These are phyloP conservation scores for Nicotiana attenuata DNA, from an alignment of 257 asterid genomes.

Conservation along the genomic window DNA sequence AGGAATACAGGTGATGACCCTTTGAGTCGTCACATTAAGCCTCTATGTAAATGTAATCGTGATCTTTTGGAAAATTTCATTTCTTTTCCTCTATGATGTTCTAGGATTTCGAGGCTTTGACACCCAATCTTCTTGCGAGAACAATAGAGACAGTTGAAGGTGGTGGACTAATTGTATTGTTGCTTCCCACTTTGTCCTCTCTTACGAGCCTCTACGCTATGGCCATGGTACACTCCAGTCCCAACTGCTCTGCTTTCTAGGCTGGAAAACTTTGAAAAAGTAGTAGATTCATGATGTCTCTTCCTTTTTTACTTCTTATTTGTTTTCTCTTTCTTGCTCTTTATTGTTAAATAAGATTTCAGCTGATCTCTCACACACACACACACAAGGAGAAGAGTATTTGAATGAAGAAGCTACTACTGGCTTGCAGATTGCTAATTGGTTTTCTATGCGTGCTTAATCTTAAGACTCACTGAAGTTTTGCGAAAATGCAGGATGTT, in stretches of 20 bases:
- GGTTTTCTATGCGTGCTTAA: conserved; percentile 1
- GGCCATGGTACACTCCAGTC: conserved; percentile 62
- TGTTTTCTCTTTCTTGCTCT: not conserved
- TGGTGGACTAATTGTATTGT: conserved; percentile 86
- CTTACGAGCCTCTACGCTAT: conserved; percentile 87
- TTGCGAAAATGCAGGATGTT: conserved; percentile 56
- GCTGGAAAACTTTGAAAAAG: not conserved
- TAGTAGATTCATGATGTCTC: not conserved
- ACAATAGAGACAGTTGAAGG: conserved; percentile 99
- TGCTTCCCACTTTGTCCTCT: conserved; percentile 81
- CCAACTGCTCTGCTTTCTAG: not conserved
- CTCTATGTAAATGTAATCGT: not conserved
- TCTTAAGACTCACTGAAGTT: not conserved
- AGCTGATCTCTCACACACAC: not conserved
- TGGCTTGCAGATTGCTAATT: not conserved
- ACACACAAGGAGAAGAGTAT: not conserved
- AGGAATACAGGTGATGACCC: no score
- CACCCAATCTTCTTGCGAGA: conserved; percentile 95
- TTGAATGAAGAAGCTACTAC: not conserved
- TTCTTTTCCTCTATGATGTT: not conserved
- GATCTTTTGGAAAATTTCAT: not conserved
- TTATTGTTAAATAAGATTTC: not conserved
- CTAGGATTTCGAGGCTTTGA: conserved; percentile 93
- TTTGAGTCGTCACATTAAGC: no score
- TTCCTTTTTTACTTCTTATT: not conserved